Conservation (phyloP, 495 filamentous ascomycete species). For the Penicillium odoratum region DNA sequence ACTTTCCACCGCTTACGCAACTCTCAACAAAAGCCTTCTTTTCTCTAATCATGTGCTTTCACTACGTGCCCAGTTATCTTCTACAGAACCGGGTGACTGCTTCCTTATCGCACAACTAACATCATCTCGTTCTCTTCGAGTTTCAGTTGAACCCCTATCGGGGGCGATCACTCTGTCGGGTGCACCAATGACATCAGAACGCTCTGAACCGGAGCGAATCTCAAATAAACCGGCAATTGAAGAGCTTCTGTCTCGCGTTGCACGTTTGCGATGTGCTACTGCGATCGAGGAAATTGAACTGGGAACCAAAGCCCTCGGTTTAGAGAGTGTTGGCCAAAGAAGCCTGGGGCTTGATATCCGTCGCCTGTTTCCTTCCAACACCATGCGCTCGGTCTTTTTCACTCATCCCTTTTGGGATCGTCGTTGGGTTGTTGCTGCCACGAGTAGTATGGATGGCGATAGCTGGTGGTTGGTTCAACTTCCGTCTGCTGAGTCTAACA, state of each 20-base stretch:
- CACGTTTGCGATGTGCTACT: slow-evolving; percentile 56
- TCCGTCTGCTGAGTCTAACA: slow-evolving; percentile 23
- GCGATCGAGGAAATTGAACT: slow-evolving; percentile 63
- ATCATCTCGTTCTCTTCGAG: slow-evolving; percentile 51
- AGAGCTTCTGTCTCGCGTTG: slow-evolving; percentile 53
- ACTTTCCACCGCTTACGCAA: slow-evolving; percentile 58
- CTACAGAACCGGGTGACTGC: slow-evolving; percentile 63
- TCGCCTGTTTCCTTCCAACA: slow-evolving; percentile 59
- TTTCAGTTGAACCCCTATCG: slow-evolving; percentile 67
- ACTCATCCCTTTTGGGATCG: slow-evolving; percentile 59
- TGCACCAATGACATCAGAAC: slow-evolving; percentile 46
- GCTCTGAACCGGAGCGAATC: slow-evolving; percentile 37
- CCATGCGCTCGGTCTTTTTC: slow-evolving; percentile 63
- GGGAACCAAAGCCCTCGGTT: slow-evolving; percentile 60
- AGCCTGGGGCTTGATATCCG: slow-evolving; percentile 59
- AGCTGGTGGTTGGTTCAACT: slow-evolving; percentile 72
- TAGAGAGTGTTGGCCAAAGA: slow-evolving; percentile 55
- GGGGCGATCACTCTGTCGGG: slow-evolving; percentile 40
- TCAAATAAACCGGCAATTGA: slow-evolving; percentile 50
- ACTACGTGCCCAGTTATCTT: slow-evolving; percentile 54
- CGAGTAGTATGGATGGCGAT: slow-evolving; percentile 71
- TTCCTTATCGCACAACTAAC: slow-evolving; percentile 67
- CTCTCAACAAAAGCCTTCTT: slow-evolving; percentile 54
- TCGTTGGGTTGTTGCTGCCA: slow-evolving; percentile 68
- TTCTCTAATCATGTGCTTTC: slow-evolving; percentile 56